phyloP scores from a whole-genome alignment of 305 asterid genomes.

The Fraxinus floribunda region DNA sequence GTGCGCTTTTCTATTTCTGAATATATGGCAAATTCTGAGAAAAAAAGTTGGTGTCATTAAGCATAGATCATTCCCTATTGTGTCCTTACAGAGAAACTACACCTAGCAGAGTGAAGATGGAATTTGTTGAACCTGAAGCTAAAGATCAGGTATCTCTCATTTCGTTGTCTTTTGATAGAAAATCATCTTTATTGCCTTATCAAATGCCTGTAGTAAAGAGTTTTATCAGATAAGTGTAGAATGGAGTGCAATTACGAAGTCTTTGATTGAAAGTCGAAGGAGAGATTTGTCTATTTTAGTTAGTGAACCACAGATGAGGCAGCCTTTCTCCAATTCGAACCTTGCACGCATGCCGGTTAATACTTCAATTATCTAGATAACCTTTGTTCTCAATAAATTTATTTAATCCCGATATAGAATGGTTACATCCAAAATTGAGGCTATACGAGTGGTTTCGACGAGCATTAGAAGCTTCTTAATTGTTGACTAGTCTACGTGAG shows the following conservation, averaged over 20 bases:
- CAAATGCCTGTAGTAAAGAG: neutral
- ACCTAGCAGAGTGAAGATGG: constrained; percentile 29
- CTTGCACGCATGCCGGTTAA: neutral
- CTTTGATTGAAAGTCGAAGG: neutral
- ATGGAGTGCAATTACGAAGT: neutral
- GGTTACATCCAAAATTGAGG: neutral
- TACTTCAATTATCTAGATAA: neutral
- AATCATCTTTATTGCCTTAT: neutral
- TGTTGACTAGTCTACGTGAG: too few species aligned
- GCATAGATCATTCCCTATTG: neutral
- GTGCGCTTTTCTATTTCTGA: neutral
- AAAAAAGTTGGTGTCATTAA: neutral
- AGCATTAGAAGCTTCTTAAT: neutral
- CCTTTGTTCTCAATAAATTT: neutral
- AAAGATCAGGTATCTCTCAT: constrained; percentile 24
- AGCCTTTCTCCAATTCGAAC: neutral
- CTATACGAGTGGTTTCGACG: neutral
- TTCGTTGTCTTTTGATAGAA: neutral
- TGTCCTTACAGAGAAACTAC: constrained; percentile 20
- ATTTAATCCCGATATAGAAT: neutral
- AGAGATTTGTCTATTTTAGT: neutral
- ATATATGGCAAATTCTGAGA: neutral
- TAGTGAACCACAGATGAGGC: neutral
- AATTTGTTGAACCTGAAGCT: constrained; percentile 25
- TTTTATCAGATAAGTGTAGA: neutral